These are phyloP conservation scores for Botrytis tulipae DNA, from an alignment of 2,329 filamentous ascomycete genomes.

Conservation along the genomic window DNA sequence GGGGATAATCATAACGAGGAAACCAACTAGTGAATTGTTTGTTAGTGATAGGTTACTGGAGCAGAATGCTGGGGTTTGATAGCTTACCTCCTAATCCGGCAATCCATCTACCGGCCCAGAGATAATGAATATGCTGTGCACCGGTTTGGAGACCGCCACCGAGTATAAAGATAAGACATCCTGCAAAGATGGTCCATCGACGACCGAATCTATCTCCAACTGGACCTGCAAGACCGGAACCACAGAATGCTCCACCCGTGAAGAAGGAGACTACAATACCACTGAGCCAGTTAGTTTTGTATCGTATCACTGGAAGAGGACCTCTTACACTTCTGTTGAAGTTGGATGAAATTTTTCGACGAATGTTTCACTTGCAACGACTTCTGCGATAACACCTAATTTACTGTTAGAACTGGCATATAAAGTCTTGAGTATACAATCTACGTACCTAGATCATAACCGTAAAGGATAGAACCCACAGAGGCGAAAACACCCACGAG, in stretches of 20 bases:
- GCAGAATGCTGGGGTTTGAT: neutral
- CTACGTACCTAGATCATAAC: conserved; percentile 56
- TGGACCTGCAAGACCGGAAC: conserved; percentile 54
- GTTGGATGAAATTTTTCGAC: conserved; percentile 41
- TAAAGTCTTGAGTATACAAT: conserved; percentile 16
- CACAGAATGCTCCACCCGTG: conserved; percentile 58
- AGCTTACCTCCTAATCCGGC: conserved; percentile 57
- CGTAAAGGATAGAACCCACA: conserved; percentile 53
- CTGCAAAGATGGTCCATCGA: conserved; percentile 68
- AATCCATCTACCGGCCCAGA: conserved; percentile 69
- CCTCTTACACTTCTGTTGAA: conserved; percentile 34
- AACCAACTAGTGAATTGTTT: neutral
- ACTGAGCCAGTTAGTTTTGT: conserved; percentile 39
- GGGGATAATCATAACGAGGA: conserved; percentile 25
- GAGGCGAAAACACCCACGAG: conserved; percentile 50
- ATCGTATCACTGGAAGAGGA: neutral
- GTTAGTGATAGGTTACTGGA: neutral
- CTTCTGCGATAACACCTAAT: conserved; percentile 31
- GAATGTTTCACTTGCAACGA: conserved; percentile 49
- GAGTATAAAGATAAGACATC: conserved; percentile 68
- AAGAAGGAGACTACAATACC: conserved; percentile 76
- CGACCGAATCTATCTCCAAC: conserved; percentile 64
- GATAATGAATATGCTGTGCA: conserved; percentile 55
- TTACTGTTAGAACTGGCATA: conserved; percentile 6
- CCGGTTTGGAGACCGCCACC: conserved; percentile 73